phyloP scores from a whole-genome alignment of 1,284 basidiomycete species.

The Meripilus lineatus region DNA sequence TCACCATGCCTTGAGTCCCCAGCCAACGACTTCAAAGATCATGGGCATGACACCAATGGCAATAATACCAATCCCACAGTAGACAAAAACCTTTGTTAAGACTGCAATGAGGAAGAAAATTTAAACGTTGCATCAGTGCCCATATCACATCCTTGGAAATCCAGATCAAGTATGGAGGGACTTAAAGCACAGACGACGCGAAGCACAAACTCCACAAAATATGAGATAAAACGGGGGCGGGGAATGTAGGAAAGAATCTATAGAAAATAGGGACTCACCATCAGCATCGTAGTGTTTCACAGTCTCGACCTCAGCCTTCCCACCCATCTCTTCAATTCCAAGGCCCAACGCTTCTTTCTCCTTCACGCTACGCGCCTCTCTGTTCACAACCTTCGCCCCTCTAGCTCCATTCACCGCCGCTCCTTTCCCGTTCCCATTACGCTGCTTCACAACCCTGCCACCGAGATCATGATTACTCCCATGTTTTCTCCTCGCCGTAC shows the following conservation, averaged over 20 bases:
- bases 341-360: slow-evolving; percentile 29
- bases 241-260: neutral
- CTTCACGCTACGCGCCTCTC: slow-evolving; percentile 7
- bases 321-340: slow-evolving; percentile 20
- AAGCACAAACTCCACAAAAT: no score
- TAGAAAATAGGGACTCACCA: slow-evolving; percentile 42
- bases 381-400: slow-evolving; percentile 8
- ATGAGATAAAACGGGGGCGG: slow-evolving; percentile 5
- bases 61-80: slow-evolving; percentile 78
- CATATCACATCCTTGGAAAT: no score
- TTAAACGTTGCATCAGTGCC: no score
- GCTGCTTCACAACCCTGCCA: slow-evolving; percentile 12
- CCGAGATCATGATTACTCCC: slow-evolving; percentile 6
- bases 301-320: slow-evolving; percentile 22
- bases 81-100: slow-evolving; percentile 88
- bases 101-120: slow-evolving; percentile 53
- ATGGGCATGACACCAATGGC: slow-evolving; percentile 59
- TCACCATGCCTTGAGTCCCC: slow-evolving; percentile 41
- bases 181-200: no score
- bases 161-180: no score
- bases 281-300: slow-evolving; percentile 83
- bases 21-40: slow-evolving; percentile 65
- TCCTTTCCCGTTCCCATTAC: slow-evolving; percentile 12
- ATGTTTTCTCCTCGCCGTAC: slow-evolving; percentile 8
- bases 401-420: slow-evolving; percentile 8